A percentile compares a stretch with the other conserved stretches of the same genome.
Conservation (phyloP, 208 protist genomes). For the Trypanosoma avium region DNA sequence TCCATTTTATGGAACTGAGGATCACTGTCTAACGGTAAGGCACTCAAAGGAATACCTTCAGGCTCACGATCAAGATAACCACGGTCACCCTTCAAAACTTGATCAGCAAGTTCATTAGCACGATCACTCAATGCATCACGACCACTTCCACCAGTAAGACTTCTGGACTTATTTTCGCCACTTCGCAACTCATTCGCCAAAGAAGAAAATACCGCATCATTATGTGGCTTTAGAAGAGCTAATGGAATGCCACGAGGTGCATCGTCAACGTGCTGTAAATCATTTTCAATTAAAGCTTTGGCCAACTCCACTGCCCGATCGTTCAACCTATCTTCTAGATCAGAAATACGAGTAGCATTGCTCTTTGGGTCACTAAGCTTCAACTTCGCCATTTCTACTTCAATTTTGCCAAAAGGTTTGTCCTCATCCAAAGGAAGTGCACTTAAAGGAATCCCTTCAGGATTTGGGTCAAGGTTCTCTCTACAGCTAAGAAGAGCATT, state of each 20-base stretch:
- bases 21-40: constrained; percentile 65
- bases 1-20: constrained; percentile 53
- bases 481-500: constrained; percentile 22
- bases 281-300: constrained; percentile 39
- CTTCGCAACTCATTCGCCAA: constrained; percentile 49
- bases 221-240: constrained; percentile 62
- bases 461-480: constrained; percentile 44
- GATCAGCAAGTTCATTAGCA: constrained; percentile 47
- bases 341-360: constrained; percentile 48
- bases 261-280: constrained; percentile 44
- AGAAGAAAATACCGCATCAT: constrained; percentile 45
- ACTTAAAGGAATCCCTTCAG: constrained; percentile 51
- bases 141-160: constrained; percentile 14
- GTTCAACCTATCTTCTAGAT: constrained; percentile 55
- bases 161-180: constrained; percentile 21
- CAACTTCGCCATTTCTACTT: constrained; percentile 56
- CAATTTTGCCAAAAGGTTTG: constrained; percentile 44
- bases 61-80: constrained; percentile 70
- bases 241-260: constrained; percentile 63
- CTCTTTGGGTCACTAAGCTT: constrained; percentile 53
- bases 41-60: constrained; percentile 53
- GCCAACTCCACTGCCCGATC: constrained; percentile 57
- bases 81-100: constrained; percentile 55
- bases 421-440: constrained; percentile 67
- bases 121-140: constrained; percentile 38